Conservation (phyloP, 176 grass and related monocot genomes). For the Juncus effusus region DNA sequence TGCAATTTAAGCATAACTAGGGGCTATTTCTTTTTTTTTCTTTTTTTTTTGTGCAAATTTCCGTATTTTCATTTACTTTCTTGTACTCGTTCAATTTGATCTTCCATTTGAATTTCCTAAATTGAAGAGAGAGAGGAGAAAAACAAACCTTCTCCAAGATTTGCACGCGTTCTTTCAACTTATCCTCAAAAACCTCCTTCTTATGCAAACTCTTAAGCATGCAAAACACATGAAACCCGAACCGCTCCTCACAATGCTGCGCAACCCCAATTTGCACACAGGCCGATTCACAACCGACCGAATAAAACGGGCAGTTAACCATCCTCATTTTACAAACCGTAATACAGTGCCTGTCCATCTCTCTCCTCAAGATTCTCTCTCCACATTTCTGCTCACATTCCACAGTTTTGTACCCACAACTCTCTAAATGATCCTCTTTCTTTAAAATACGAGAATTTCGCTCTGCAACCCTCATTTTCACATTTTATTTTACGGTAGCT, state of each 20-base stretch:
- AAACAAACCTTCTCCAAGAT: slow-evolving; percentile 63
- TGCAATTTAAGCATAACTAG: no score
- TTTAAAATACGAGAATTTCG: slow-evolving; percentile 45
- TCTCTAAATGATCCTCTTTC: slow-evolving; percentile 53
- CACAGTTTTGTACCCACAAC: slow-evolving; percentile 57
- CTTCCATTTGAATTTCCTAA: no score
- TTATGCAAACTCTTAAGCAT: slow-evolving; percentile 63
- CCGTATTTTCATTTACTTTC: no score
- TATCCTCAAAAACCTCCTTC: slow-evolving; percentile 39
- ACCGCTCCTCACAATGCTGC: slow-evolving; percentile 52
- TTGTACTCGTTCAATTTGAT: no score
- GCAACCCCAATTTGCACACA: slow-evolving; percentile 47
- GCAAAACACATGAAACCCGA: slow-evolving; percentile 49
- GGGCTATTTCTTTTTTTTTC: no score
- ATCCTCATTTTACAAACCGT: slow-evolving; percentile 83
- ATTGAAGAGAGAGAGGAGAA: slow-evolving; percentile 15
- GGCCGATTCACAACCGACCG: slow-evolving; percentile 52
- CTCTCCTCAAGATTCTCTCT: slow-evolving; percentile 50
- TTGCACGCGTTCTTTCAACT: slow-evolving; percentile 41
- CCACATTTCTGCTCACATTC: slow-evolving; percentile 68
- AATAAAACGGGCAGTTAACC: slow-evolving; percentile 75
- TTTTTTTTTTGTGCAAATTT: no score
- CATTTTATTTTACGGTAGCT: slow-evolving; percentile 56
- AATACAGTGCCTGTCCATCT: slow-evolving; percentile 90
- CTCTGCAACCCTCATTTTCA: slow-evolving; percentile 49